These are phyloP conservation scores for Lantana camara DNA, from an alignment of 257 asterid species.

Conservation along the genomic window DNA sequence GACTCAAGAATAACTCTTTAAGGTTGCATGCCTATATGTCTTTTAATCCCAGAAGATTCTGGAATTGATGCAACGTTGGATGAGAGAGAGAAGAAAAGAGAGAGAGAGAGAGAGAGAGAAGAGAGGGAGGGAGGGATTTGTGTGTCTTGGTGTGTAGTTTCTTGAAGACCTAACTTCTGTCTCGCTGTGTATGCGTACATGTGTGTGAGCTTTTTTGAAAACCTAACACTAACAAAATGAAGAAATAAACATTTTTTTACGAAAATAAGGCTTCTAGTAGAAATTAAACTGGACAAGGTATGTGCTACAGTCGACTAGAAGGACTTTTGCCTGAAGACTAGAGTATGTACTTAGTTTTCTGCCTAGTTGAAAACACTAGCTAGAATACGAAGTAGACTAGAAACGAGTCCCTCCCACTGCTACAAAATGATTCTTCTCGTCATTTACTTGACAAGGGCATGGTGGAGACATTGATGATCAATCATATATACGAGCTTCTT, in stretches of 20 bases:
- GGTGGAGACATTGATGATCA: conserved; percentile 31
- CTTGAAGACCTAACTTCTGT: neutral
- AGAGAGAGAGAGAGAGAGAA: too few species aligned
- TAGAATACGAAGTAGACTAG: conserved; percentile 53
- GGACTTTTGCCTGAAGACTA: conserved; percentile 38
- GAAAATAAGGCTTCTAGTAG: conserved; percentile 35
- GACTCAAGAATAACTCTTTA: conserved; percentile 41
- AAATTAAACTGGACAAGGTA: conserved; percentile 45
- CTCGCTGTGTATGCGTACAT: neutral
- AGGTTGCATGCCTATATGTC: conserved; percentile 29
- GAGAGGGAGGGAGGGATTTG: too few species aligned
- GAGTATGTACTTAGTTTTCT: conserved; percentile 35
- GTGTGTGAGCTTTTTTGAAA: conserved; percentile 23
- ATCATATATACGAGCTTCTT: conserved; percentile 31
- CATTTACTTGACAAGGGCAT: conserved; percentile 42
- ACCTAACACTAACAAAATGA: conserved; percentile 35
- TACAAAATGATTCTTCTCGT: conserved; percentile 42
- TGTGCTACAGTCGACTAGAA: conserved; percentile 31
- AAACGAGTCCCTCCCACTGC: conserved; percentile 42
- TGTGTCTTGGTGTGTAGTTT: conserved; percentile 25
- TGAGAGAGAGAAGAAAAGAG: neutral
- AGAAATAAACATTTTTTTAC: conserved; percentile 30
- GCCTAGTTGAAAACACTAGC: conserved; percentile 40
- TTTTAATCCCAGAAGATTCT: conserved; percentile 25
- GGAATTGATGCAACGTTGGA: conserved; percentile 19